Evolutionary conservation across 805 yeast species (phyloP), one percentile per base, ranked within the genome.

Genomic region (Starmerella ratchasimensis): DNA sequence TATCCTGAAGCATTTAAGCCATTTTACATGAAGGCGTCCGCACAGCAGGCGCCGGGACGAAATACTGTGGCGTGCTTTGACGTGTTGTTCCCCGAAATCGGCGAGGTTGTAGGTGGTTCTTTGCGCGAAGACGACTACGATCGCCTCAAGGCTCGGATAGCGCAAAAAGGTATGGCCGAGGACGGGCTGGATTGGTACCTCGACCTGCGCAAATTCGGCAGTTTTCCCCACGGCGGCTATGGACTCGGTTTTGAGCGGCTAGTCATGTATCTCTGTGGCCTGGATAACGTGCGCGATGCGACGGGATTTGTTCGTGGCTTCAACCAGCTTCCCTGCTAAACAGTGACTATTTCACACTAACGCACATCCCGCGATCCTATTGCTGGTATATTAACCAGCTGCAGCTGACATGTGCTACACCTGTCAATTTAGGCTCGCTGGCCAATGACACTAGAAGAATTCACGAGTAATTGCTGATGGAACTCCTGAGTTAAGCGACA

Each of bases 101-200:
- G 97, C 18, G 99, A 90, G 56, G 62, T 90, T 13, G 76, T 82
- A 6, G 99, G 99, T 2, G 99, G 99, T 0, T 83, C 95, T 1
- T 48, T 90, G 43, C 80, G 99, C 58, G 94, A 88, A 51, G 81
- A 80, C 51, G 60, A 70, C 44, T 60, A 69, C 42, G 65, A 57
- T 0, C 48, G 41, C 10, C 58, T 90, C 14, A 47, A 62, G 2
- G 44, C 44, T 1, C 78, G 72, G 42, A 73, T 88, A 57, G 40
- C 55, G 6, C 39, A 52, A 3, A 59, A 79, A 38, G 62, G 61
- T 2, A 80, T 84, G 86, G 68, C 71, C 37, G 33, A 52, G 0
- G 52, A 55, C 3, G 69, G 71, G 15, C 56, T 90, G 56, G 65
- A 70, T 22, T 90, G 99, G 99, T 90, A 86, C 53, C 48, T 77